phyloP scores from a whole-genome alignment of 176 grass and related monocot genomes.

The Oryza meridionalis region DNA sequence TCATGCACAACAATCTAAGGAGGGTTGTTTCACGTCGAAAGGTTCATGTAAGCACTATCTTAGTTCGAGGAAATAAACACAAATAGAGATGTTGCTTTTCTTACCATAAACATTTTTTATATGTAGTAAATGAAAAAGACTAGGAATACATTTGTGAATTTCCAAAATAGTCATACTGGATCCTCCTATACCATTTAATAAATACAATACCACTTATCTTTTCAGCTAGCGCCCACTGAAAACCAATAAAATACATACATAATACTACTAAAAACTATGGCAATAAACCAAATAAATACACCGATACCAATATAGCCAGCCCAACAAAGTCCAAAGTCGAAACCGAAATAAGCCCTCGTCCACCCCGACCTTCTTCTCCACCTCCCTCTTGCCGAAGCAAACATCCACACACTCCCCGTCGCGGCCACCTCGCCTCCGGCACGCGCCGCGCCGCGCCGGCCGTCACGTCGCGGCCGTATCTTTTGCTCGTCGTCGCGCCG shows the following conservation, averaged over 20 bases:
- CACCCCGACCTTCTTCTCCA: not conserved
- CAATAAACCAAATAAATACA: not conserved
- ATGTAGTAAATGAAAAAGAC: not conserved
- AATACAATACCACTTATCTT: not conserved
- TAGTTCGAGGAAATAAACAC: not conserved
- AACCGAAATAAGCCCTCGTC: not conserved
- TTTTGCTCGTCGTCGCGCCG: not conserved
- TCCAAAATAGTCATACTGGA: not conserved
- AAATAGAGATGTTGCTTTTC: not conserved
- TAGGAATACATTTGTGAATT: not conserved
- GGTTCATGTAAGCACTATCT: not conserved
- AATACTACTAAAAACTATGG: not conserved
- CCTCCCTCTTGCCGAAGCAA: not conserved
- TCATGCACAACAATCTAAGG: not conserved
- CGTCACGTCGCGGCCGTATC: not conserved
- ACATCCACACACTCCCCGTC: not conserved
- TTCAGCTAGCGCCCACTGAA: not conserved
- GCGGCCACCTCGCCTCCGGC: not conserved
- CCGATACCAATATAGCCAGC: not conserved
- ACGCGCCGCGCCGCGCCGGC: not conserved
- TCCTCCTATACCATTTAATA: not conserved
- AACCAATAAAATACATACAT: too few species aligned
- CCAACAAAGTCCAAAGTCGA: conserved; percentile 5
- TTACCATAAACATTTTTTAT: not conserved
- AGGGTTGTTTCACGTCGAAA: not conserved